Evolutionary conservation across 306 rosid species (phyloP), one percentile per base, ranked within the genome.

Genomic region (Sesbania bispinosa): DNA sequence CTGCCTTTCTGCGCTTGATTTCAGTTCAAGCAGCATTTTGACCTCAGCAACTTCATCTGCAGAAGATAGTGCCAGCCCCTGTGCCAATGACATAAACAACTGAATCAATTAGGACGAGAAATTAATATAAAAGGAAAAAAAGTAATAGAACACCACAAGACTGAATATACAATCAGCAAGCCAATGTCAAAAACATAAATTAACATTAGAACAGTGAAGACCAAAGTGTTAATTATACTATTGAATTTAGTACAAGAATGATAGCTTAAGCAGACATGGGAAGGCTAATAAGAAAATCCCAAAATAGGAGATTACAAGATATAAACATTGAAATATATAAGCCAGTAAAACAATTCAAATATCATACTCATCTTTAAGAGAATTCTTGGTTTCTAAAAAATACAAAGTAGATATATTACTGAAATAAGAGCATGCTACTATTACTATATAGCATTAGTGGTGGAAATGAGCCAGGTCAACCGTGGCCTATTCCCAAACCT

Each of bases 21-120:
- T 95, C 96, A 42, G 83, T 85, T 82, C 84, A 24, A 95, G 96
- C 85, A 87, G 66, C 69, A 62, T 81, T 85, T 77, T 87, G 35
- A 89, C 52, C 68, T 89, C 90, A 33, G 69, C 69, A 61, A 85
- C 60, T 77, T 88, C 94, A 67, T 84, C 85, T 70, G 81, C 53
- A 50, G 73, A 77, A 51, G 86, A 80, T 72, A 75, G 66, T 48
- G 78, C 65, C 8, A 77, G 80, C 16, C 77, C 85, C 97, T 90
- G 79, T 73, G 69, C 58, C 74, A 79, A 73, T 57, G 57, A 52
- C 30, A 65, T 50, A 70, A 55, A 59, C 27, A 70, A 52, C 26
- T 32, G 43, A 23, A 51, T 42, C 2, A 41, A 41, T 32, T 48
- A 36, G 58, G 16, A 24, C 4, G 15, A 18, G 27, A n/a, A 26